Percentiles rank a stretch among this genome's conserved stretches.
Conservation (phyloP, 106 monocot species). For the Ottelia alismoides region DNA sequence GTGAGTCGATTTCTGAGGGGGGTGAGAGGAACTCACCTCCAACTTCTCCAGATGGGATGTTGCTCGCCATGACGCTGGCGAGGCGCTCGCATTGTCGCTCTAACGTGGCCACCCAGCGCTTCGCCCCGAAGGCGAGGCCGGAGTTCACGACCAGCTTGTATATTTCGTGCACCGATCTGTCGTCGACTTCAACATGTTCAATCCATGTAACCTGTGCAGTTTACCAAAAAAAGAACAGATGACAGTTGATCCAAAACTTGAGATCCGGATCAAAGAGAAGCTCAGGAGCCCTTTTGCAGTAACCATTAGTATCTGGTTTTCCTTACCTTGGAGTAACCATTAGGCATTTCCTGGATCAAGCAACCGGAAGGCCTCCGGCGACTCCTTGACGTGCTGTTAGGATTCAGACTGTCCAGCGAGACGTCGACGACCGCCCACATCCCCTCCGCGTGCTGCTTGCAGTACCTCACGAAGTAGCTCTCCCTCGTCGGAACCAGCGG, state of each 20-base stretch:
- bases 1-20: neutral
- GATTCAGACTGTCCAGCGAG: conserved; percentile 65
- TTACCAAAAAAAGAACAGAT: no score
- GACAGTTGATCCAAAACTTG: neutral
- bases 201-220: conserved; percentile 96
- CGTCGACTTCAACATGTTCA: conserved; percentile 85
- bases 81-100: conserved; percentile 84
- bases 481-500: conserved; percentile 91
- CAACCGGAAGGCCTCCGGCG: conserved; percentile 86
- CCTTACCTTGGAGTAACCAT: conserved; percentile 93
- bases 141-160: conserved; percentile 70
- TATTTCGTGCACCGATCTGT: conserved; percentile 65
- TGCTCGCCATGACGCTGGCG: conserved; percentile 67
- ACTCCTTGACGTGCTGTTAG: conserved; percentile 35
- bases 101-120: conserved; percentile 72
- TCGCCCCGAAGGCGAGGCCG: conserved; percentile 79
- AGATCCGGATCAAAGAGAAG: no score
- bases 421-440: conserved; percentile 94
- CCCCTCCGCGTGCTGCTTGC: conserved; percentile 76
- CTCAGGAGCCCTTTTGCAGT: neutral
- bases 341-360: conserved; percentile 93
- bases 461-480: conserved; percentile 74
- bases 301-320: neutral
- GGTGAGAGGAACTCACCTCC: conserved; percentile 9
- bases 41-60: conserved; percentile 48